phyloP scores from a whole-genome alignment of 192 early-diverging fungal genomes.

The Helicostylum pulchrum region DNA sequence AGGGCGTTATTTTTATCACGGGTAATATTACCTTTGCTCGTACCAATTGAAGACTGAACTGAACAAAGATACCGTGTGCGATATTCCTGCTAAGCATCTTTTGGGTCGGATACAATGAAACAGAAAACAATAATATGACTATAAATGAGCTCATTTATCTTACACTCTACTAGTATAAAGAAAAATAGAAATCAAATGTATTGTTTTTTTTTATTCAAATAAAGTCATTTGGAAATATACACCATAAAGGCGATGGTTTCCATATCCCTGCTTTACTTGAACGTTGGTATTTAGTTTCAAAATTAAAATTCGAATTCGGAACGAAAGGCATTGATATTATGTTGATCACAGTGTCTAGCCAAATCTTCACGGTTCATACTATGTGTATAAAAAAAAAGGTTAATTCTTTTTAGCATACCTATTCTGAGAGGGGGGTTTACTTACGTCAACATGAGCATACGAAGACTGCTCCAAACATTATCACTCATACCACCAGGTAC shows the following conservation, averaged over 20 bases:
- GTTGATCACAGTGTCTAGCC: constrained; percentile 69
- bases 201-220: not conserved
- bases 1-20: too few relatives aligned
- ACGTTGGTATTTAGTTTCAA: not conserved
- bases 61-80: too few relatives aligned
- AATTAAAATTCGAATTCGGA: constrained; percentile 78
- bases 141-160: too few relatives aligned
- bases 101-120: too few relatives aligned
- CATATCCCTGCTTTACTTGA: not conserved
- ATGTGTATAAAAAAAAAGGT: not conserved
- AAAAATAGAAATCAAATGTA: too few relatives aligned
- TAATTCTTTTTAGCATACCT: too few relatives aligned
- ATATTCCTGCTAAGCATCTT: too few relatives aligned
- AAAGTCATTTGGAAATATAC: constrained; percentile 16
- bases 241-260: constrained; percentile 11
- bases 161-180: too few relatives aligned
- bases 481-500: constrained; percentile 57
- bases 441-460: constrained; percentile 54
- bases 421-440: not conserved
- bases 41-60: too few relatives aligned
- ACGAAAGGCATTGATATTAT: constrained; percentile 77
- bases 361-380: constrained; percentile 79
- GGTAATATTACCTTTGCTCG: too few relatives aligned
- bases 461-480: constrained; percentile 82
- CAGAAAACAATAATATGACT: too few relatives aligned